Evolutionary conservation across 371 early-diverging fungal genomes (phyloP).

Genomic region (Lichtheimia ramosa): DNA sequence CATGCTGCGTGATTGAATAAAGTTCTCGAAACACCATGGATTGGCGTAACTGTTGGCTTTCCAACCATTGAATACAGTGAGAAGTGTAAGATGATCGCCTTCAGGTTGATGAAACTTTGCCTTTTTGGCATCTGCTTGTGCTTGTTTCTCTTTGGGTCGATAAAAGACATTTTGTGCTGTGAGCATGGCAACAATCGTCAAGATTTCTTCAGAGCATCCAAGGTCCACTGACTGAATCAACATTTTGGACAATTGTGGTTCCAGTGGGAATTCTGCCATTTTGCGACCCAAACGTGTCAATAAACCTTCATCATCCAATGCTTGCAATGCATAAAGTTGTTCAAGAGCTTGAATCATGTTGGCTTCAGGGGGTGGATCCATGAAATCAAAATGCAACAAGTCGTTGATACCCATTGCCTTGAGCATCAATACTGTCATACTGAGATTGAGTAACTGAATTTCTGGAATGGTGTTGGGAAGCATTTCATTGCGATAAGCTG

Average conservation of each 20-base stretch:
- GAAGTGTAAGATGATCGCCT: constrained; percentile 95
- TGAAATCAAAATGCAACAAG: constrained; percentile 94
- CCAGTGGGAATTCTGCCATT: constrained; percentile 98
- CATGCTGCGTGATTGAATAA: constrained; percentile 88
- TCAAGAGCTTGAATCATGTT: constrained; percentile 94
- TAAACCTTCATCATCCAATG: constrained; percentile 92
- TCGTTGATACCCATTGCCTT: constrained; percentile 98
- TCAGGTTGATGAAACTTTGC: constrained; percentile 98
- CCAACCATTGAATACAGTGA: constrained; percentile 96
- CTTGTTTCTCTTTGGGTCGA: constrained; percentile 96
- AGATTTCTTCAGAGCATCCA: constrained; percentile 93
- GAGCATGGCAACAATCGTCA: constrained; percentile 97
- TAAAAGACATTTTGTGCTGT: constrained; percentile 92
- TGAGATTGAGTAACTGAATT: constrained; percentile 96
- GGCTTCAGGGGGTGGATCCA: constrained; percentile 95
- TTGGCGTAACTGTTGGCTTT: constrained; percentile 85
- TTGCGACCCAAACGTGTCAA: constrained; percentile 91
- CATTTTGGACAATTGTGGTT: constrained; percentile 92
- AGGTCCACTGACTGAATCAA: constrained; percentile 88
- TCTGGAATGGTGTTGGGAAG: constrained; percentile 95
- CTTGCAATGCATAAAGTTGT: constrained; percentile 90
- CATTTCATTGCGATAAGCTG: constrained; percentile 96
- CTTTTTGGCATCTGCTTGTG: constrained; percentile 91
- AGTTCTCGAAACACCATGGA: constrained; percentile 97
- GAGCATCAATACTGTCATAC: constrained; percentile 87